phyloP scores from a whole-genome alignment of 208 protist genomes.

The Porcisia deanei region DNA sequence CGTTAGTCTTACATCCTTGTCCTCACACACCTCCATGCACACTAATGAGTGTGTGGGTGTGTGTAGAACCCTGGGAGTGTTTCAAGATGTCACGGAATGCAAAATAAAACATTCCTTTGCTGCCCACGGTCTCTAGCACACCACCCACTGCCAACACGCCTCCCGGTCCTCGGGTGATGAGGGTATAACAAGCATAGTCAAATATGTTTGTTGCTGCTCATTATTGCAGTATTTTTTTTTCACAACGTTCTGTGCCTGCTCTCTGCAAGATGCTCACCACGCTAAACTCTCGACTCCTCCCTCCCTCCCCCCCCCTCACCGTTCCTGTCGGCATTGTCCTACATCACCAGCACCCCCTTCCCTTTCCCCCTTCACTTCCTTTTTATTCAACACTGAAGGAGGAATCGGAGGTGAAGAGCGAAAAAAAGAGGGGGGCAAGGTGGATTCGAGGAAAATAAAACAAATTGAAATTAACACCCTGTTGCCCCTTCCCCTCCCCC shows the following conservation, averaged over 20 bases:
- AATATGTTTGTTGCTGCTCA: not conserved
- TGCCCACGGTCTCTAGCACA: not conserved
- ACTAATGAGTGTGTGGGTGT: not conserved
- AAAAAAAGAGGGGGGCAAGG: not conserved
- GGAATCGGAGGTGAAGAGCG: not conserved
- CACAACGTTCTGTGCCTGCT: not conserved
- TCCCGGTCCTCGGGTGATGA: not conserved
- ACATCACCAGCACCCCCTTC: not conserved
- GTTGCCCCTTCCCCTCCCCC: not conserved
- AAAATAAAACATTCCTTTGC: slow-evolving; percentile 3
- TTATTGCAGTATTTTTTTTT: not conserved
- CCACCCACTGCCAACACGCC: not conserved
- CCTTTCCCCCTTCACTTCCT: not conserved
- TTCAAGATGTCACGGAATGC: not conserved
- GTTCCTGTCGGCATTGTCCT: not conserved
- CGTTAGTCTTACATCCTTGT: not conserved
- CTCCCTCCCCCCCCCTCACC: too few species aligned
- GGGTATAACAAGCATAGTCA: not conserved
- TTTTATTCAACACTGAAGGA: too few species aligned
- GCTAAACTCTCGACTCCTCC: not conserved
- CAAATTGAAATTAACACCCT: not conserved
- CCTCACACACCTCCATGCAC: not conserved
- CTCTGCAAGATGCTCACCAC: not conserved
- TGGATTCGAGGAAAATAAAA: too few species aligned
- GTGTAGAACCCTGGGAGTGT: too few species aligned